Base-by-base conservation (phyloP, 306 rosid genomes). In the Carpinus fangiana region DNA sequence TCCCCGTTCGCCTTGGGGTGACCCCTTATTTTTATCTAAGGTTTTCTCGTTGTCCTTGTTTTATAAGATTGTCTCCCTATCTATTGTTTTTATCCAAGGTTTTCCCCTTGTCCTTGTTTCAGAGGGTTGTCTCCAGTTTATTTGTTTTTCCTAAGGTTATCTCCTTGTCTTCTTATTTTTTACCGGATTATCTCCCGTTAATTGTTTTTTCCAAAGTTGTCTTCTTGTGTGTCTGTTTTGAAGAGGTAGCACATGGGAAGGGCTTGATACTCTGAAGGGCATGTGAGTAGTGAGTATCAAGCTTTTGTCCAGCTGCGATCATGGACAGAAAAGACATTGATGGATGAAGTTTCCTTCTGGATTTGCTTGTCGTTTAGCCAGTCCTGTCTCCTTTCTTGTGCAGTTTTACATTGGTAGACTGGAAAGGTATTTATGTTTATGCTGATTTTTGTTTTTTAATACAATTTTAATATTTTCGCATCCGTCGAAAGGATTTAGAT, bases 321-420 rank as follows among this genome's bases (percentile, higher is more conserved):
- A 75, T 76, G 26, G 73, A 70, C 80, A 78, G 70, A 53, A 78
- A 75, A 69, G 91, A 90, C 78, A 68, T 90, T 16, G 90, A 90
- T 83, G 60, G 89, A 87, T 84, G 87, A 93, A 84, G 82, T 77
- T 70, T 81, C 84, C 76, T 26, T 62, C 82, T 78, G 83, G 77
- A 72, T 81, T 64, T 75, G 59, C 76, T 83, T 87, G 88, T 88
- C 83, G 47, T 28, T 74, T 80, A n/a, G 79, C 38, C 67, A 47
- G 46, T 10, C 34, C 12, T 78, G 76, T 82, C 85, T 73, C 75
- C 34, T n/a, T 59, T 50, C 21, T 7, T 16, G 41, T 46, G 36
- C 84, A 70, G 67, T 36, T 77, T 62, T 76, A 54, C 70, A 23
- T 46, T 79, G 69, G 12, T 69, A 16, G 34, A 31, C 34, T 31